Conservation (phyloP, 129 eudicot genomes). For the Solidago caesia region DNA sequence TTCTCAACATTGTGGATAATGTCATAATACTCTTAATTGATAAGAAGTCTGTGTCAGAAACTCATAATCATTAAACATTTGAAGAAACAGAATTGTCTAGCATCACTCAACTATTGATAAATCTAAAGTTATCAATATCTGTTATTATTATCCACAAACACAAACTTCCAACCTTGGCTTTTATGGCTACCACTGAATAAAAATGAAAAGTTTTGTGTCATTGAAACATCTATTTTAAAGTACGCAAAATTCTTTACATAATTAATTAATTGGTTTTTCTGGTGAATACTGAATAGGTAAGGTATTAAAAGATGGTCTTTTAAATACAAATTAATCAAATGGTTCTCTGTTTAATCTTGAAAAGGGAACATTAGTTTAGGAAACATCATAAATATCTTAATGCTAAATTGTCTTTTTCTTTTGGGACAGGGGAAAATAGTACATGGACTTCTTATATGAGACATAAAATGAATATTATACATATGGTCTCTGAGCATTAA, state of each 20-base stretch:
- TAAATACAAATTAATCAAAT: not conserved
- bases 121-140: too few relatives aligned
- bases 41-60: constrained; percentile 3
- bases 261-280: too few relatives aligned
- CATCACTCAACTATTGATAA: not conserved
- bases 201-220: too few relatives aligned
- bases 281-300: not conserved
- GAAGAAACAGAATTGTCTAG: constrained; percentile 7
- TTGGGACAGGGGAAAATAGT: not conserved
- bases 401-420: not conserved
- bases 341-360: not conserved
- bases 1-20: not conserved
- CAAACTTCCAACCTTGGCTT: too few relatives aligned
- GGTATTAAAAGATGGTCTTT: not conserved
- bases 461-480: not conserved
- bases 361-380: not conserved
- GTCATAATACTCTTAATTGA: not conserved
- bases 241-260: not conserved
- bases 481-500: not conserved
- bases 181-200: too few relatives aligned
- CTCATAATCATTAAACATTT: constrained; percentile 11
- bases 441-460: constrained; percentile 6
- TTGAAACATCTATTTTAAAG: too few relatives aligned
- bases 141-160: too few relatives aligned
- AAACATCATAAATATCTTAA: constrained; percentile 6